These are phyloP conservation scores for Pyrus bretschneideri DNA, from an alignment of 306 rosid genomes.

Conservation along the genomic window DNA sequence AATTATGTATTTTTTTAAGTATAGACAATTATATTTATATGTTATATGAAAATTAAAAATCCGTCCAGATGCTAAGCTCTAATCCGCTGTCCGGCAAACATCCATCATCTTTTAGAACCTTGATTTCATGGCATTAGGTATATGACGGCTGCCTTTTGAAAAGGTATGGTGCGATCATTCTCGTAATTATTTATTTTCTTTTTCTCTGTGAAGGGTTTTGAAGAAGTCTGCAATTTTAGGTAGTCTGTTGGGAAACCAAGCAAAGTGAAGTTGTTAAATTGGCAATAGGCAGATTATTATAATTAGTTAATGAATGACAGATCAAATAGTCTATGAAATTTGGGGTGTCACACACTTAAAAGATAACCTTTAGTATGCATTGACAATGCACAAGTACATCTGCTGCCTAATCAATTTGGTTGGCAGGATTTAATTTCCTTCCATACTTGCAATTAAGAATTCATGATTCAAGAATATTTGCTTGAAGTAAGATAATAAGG, in stretches of 20 bases:
- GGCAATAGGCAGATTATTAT: slow-evolving; percentile 1
- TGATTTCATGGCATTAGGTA: not conserved
- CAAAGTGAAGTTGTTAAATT: not conserved
- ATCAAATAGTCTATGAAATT: not conserved
- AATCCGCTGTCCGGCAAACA: rapidly evolving
- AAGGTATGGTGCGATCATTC: not conserved
- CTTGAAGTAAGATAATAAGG: not conserved
- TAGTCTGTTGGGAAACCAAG: not conserved
- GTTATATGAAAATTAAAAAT: too few relatives aligned
- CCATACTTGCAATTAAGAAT: not conserved
- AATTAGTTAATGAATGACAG: slow-evolving; percentile 21
- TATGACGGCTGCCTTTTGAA: not conserved
- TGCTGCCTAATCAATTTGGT: not conserved
- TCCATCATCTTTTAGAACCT: too few relatives aligned
- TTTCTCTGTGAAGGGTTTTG: not conserved
- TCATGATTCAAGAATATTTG: not conserved
- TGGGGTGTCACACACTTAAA: slow-evolving; percentile 10
- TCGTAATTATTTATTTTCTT: not conserved
- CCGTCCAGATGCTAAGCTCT: too few relatives aligned
- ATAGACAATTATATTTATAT: too few relatives aligned
- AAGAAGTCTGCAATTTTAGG: not conserved
- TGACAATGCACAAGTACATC: not conserved
- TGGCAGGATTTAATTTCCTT: not conserved
- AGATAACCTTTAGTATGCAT: not conserved
- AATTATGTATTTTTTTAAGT: too few relatives aligned